Conservation (phyloP, 805 yeast species). For the Suhomyces prunicola region DNA sequence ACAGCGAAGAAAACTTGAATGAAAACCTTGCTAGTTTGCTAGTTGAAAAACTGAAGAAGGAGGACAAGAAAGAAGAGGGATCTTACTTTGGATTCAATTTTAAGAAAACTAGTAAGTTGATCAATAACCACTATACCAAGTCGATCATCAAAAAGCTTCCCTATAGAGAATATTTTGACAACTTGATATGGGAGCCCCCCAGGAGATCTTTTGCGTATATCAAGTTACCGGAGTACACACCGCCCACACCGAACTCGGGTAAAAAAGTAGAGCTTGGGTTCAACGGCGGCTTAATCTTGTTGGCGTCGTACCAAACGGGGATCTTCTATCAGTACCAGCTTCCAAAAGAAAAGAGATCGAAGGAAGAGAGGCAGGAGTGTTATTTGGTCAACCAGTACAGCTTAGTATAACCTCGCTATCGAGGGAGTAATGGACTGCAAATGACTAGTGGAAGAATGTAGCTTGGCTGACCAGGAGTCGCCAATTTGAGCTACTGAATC, state of each 20-base stretch:
- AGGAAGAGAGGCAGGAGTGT: slow-evolving; percentile 30
- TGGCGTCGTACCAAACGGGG: slow-evolving; percentile 39
- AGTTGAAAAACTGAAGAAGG: slow-evolving; percentile 20
- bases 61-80: slow-evolving; percentile 10
- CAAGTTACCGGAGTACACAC: slow-evolving; percentile 32
- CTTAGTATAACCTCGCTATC: slow-evolving; percentile 4
- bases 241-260: slow-evolving; percentile 4
- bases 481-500: too few species aligned
- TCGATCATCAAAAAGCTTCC: slow-evolving; percentile 38
- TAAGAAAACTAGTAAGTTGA: slow-evolving; percentile 24
- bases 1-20: slow-evolving; percentile 33
- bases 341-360: slow-evolving; percentile 16
- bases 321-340: slow-evolving; percentile 36
- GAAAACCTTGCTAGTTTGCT: slow-evolving; percentile 41
- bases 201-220: slow-evolving; percentile 41
- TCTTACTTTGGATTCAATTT: slow-evolving; percentile 18
- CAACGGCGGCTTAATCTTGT: slow-evolving; percentile 27
- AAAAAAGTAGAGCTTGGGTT: slow-evolving; percentile 39
- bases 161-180: slow-evolving; percentile 38
- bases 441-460: too few species aligned
- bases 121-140: slow-evolving; percentile 37
- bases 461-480: too few species aligned
- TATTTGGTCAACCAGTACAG: slow-evolving; percentile 25
- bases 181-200: slow-evolving; percentile 42
- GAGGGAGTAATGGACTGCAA: too few species aligned